phyloP scores from a whole-genome alignment of 2,329 filamentous ascomycete genomes.

The Fusarium humuli region DNA sequence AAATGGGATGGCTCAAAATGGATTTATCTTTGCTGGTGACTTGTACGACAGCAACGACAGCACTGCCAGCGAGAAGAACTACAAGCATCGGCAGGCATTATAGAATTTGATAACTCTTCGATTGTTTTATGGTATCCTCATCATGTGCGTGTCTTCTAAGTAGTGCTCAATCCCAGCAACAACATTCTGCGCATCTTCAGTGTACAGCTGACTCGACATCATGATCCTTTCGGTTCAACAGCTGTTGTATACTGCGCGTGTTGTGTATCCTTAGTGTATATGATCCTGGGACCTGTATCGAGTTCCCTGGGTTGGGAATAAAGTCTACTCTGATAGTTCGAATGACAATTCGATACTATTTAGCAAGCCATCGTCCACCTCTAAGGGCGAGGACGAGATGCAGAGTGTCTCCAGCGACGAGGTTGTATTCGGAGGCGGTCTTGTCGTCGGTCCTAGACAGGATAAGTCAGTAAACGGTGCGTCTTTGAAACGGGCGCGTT shows the following conservation, averaged over 20 bases:
- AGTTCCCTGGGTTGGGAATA: neutral
- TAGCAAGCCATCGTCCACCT: constrained; percentile 67
- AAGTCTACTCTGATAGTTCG: constrained; percentile 5
- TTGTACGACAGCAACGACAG: neutral
- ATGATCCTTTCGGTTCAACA: constrained; percentile 14
- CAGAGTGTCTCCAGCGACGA: constrained; percentile 91
- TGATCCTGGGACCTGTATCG: constrained; percentile 5
- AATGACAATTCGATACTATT: constrained; percentile 14
- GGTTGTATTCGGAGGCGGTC: constrained; percentile 87
- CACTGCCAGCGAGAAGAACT: neutral
- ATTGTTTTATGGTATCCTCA: constrained; percentile 21
- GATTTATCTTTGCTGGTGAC: neutral
- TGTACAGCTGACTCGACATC: constrained; percentile 12
- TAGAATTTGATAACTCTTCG: constrained; percentile 17
- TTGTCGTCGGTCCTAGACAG: constrained; percentile 87
- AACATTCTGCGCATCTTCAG: constrained; percentile 1
- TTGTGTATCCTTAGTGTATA: constrained; percentile 24
- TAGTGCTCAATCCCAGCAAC: neutral
- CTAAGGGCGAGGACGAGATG: constrained; percentile 95
- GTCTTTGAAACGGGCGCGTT: neutral
- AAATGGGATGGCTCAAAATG: neutral
- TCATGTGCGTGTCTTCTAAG: constrained; percentile 6
- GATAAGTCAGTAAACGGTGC: constrained; percentile 4
- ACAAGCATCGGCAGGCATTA: constrained; percentile 6
- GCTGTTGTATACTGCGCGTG: constrained; percentile 17